These are phyloP conservation scores for Geranomyces michiganensis DNA, from an alignment of 192 early-diverging fungal genomes.

Conservation along the genomic window DNA sequence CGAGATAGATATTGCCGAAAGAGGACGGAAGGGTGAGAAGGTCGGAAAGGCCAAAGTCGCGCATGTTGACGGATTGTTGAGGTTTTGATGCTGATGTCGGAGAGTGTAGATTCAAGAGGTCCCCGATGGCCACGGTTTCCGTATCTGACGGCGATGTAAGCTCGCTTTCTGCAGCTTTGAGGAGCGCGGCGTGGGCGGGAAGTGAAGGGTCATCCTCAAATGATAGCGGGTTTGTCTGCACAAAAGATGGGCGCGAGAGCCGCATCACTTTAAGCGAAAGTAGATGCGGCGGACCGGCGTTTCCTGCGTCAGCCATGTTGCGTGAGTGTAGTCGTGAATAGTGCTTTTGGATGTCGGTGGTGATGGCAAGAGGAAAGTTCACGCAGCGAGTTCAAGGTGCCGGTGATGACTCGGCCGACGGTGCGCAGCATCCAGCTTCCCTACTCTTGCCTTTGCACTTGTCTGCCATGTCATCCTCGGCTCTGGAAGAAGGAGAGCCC, in stretches of 20 bases:
- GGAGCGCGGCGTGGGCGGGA: constrained; percentile 35
- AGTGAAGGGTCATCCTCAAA: constrained; percentile 24
- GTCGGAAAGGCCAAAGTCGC: constrained; percentile 55
- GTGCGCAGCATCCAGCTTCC: no score
- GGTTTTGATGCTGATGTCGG: neutral
- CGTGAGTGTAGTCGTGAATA: no score
- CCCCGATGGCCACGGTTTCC: constrained; percentile 1
- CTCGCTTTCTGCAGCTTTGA: constrained; percentile 47
- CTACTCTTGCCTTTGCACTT: no score
- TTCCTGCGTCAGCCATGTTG: constrained; percentile 19
- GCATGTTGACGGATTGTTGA: constrained; percentile 22
- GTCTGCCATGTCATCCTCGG: neutral
- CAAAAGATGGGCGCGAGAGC: constrained; percentile 75
- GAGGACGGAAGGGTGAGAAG: constrained; percentile 77
- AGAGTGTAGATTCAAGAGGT: constrained; percentile 31
- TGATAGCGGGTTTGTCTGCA: constrained; percentile 51
- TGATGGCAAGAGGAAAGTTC: no score
- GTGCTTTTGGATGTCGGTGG: no score
- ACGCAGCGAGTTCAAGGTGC: no score
- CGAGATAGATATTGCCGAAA: constrained; percentile 93
- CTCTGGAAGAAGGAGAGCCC: neutral
- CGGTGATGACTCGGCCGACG: no score
- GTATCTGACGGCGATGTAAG: constrained; percentile 35
- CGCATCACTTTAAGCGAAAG: constrained; percentile 92
- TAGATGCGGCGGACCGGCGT: constrained; percentile 54